Evolutionary conservation across 306 rosid species (phyloP), one percentile per base, ranked within the genome.

Genomic region (Castanopsis chinensis): DNA sequence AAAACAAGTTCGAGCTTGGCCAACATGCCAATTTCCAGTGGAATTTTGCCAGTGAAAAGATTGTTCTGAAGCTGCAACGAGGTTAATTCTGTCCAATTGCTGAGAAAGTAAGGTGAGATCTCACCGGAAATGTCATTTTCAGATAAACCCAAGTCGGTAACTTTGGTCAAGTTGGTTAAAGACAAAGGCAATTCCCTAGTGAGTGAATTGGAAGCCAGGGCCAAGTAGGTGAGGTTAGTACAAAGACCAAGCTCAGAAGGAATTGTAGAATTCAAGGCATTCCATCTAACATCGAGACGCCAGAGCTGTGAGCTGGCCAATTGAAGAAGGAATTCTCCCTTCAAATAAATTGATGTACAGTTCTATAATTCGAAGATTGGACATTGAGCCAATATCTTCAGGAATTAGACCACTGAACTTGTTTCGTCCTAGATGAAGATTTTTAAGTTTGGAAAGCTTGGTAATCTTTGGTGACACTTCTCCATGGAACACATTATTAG

Each of bases 11-110:
- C 21, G 20, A 91, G 78, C 72, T 87, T 88, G 70, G 75, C 88
- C 81, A 88, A 61, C 12, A 82, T 27, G 64, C 98, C 97, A 51
- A 93, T 84, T 73, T 88, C 84, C 3, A 86, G 69, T 68, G 94
- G 94, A 77, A 89, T 49, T 4, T 51, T 5, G n/a, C 97, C 94
- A 0, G 76, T 57, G 51, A 93, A 88, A 0, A 18, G 68, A 41
- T 93, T 93, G 68, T 85, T 49, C 69, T 88, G 94, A 73, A 93
- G 43, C 83, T 89, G 94, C 56, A 92, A 71, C 9, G 91, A 91
- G 56, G 1, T 60, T 49, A 91, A 59, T 60, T 77, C 51, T 2
- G 86, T 87, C 92, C 97, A 93, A 14, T 77, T 87, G 80, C 93
- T 85, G 65, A 89, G 10, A 72, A 93, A 27, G 15, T 77, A 71